Base-by-base conservation (phyloP, 2,329 filamentous ascomycete genomes). In the Trichoderma koningii region DNA sequence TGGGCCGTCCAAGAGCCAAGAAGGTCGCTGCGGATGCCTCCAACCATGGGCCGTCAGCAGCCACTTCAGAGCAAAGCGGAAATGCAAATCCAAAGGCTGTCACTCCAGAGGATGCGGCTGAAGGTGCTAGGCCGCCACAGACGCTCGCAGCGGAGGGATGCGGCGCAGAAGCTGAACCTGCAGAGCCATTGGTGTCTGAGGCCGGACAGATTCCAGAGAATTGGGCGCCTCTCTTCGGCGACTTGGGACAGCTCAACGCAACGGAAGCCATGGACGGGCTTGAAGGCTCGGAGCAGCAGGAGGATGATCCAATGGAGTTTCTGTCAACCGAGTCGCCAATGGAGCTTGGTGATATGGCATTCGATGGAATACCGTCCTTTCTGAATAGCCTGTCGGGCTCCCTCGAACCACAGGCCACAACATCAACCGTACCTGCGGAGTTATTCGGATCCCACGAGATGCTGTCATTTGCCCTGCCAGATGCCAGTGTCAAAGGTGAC, bases 1-100 rank as follows among this genome's bases (percentile, higher is more conserved):
- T 65, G 63, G 63, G 63, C 1, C 63, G 63, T 7, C 63, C 63
- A 3, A 57, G 63, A 5, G 63, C 63, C 5, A 65, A 65, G 21
- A 61, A 61, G 34, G 41, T 21, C 23, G 48, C 17, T 26, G 30
- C 55, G 3, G 38, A 34, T 28, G 63, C 52, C 23, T 6, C 42
- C 1, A 7, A 1, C 17, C 55, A 34, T 45, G 42, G 17, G 19
- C 47, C 4, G 7, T 7, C 42, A 12, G 21, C 42, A 12, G 21
- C 21, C 28, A 19, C 23, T 6, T 44, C 53, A 14, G 53, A 30
- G 10, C 17, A 41, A 0, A 56, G 9, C 5, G 53, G 45, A 10
- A 28, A 42, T 19, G 38, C 3, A 5, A 19, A 19, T 4, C 12
- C 53, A 44, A 56, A 56, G 17, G 17, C 53, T 56, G 23, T 17